Percentiles rank a stretch among this genome's conserved stretches.
These are phyloP conservation scores for Penicillium sp. DNA, from an alignment of 2,329 filamentous ascomycete species.

Conservation along the genomic window DNA sequence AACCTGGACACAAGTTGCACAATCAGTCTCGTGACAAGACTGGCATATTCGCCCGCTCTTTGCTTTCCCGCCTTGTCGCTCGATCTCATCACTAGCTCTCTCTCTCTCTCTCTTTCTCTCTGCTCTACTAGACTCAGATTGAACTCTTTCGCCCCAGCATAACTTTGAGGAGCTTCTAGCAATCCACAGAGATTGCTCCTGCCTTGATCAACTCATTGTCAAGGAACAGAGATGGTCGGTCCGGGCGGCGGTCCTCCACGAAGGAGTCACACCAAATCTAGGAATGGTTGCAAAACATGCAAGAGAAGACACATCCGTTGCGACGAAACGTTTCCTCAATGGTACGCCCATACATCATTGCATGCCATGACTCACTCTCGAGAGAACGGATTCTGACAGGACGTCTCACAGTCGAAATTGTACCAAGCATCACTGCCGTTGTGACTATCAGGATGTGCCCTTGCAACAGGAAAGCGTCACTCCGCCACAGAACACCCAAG, in stretches of 20 bases:
- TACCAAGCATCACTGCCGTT: conserved; percentile 97
- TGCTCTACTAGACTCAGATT: too few species aligned
- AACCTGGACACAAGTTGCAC: too few species aligned
- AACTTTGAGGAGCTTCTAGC: too few species aligned
- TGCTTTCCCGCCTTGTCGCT: too few species aligned
- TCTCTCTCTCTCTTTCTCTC: too few species aligned
- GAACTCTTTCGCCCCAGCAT: too few species aligned
- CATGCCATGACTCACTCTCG: background rate
- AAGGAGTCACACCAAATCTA: conserved; percentile 94
- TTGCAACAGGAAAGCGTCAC: conserved; percentile 51
- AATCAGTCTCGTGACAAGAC: too few species aligned
- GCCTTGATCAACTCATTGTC: too few species aligned
- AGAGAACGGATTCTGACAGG: conserved; percentile 9
- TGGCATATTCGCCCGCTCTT: too few species aligned
- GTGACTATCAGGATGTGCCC: conserved; percentile 90
- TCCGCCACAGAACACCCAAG: conserved; percentile 48
- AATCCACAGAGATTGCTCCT: too few species aligned
- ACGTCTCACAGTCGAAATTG: conserved; percentile 71
- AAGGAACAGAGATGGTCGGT: conserved; percentile 63
- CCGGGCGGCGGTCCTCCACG: conserved; percentile 88
- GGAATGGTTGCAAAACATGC: conserved; percentile 97
- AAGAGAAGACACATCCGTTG: conserved; percentile 96
- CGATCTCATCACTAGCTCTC: too few species aligned
- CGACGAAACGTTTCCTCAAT: conserved; percentile 96
- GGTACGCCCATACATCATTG: conserved; percentile 50